Base-by-base conservation (phyloP, 2,329 filamentous ascomycete genomes). In the Talaromyces sp. region DNA sequence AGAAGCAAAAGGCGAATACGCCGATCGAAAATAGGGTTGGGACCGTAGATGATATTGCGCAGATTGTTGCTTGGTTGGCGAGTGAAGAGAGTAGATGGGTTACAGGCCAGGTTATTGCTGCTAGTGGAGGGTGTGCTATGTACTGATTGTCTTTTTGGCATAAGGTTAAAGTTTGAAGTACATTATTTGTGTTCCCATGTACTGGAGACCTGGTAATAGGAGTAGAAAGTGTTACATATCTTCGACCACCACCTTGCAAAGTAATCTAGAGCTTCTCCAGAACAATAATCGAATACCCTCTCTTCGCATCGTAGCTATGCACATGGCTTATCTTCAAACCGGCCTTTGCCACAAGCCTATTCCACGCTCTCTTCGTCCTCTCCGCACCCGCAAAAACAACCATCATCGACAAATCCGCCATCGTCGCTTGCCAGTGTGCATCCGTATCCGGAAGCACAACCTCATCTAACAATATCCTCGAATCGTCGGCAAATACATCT, bases 51-150 rank as follows among this genome's bases (percentile, higher is more conserved):
- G 86, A 88, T 71, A 76, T 88, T 59, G 83, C 84, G 1, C 79
- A 82, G 65, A 78, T 88, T 59, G 85, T 88, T 22, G 82, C 78
- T 1, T 87, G 81, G 76, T 70, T 89, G 65, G 83, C 83, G 16
- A 79, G 82, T 4, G 78, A 80, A 66, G 79, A 82, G 58, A 80
- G 78, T 35, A 67, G 77, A 14, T 85, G 83, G 83, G 74, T 84
- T 10, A 82, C 81, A 2, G 86, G 86, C 14, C 85, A 88, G 73
- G 80, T 80, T 0, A 79, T 88, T 22, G 82, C 80, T 67, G 84
- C 83, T 0, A 84, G 81, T 68, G 86, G 86, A 11, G 85, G 82
- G 62, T 72, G 60, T 41, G 48, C 63, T 8, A 73, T 73, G 72
- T 70, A 71, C 64, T 74, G 66, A 68, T 31, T 37, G 4, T 48